These are phyloP conservation scores for Geranomyces michiganensis DNA, from an alignment of 192 early-diverging fungal species.

Conservation along the genomic window DNA sequence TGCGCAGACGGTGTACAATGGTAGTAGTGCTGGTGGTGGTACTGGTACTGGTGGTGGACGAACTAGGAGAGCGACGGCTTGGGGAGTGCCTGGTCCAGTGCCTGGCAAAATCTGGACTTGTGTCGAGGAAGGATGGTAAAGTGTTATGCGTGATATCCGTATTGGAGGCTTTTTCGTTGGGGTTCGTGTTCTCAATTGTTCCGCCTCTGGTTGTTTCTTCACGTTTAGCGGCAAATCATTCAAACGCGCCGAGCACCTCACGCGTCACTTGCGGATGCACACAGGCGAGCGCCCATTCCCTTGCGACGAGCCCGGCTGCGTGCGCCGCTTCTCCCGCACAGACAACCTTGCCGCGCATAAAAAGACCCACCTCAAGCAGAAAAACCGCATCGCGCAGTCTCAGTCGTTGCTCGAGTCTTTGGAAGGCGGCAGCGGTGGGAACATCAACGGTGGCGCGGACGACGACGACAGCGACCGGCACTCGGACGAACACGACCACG, in stretches of 20 bases:
- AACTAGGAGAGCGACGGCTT: not conserved
- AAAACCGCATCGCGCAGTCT: constrained; percentile 5
- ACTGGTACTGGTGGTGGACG: not conserved
- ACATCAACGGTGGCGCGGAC: not conserved
- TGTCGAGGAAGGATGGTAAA: constrained; percentile 3
- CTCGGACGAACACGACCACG: not conserved
- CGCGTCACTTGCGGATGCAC: constrained; percentile 84
- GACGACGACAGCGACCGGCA: not conserved
- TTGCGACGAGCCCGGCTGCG: constrained; percentile 68
- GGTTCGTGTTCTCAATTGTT: not conserved
- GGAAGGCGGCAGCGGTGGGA: not conserved
- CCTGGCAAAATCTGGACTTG: not conserved
- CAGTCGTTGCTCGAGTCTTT: not conserved
- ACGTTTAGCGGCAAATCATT: constrained; percentile 47
- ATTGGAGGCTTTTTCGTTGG: not conserved
- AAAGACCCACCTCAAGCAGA: constrained; percentile 22
- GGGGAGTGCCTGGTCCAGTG: constrained; percentile 4
- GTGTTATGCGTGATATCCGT: not conserved
- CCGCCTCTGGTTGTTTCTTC: not conserved
- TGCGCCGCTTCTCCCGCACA: constrained; percentile 79
- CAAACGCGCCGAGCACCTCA: constrained; percentile 84
- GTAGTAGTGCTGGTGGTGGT: too few species aligned
- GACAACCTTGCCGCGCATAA: constrained; percentile 64
- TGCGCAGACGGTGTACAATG: not conserved
- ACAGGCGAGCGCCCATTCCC: constrained; percentile 82